Base-by-base conservation (phyloP, 2,329 filamentous ascomycete species). In the Fusarium sp. region DNA sequence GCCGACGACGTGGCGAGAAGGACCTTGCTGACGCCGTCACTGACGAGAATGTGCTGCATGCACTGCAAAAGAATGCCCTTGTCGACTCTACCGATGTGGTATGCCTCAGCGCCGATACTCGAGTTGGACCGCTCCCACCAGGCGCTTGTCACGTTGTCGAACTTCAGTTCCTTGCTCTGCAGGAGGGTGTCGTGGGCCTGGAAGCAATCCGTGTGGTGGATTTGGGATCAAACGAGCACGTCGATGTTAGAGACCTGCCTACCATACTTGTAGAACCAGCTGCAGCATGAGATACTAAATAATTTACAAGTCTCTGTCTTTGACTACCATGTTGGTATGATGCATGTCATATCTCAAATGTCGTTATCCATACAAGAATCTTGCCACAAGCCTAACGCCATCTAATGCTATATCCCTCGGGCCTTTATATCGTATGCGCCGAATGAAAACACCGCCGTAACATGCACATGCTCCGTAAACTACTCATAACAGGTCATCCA, bases 201-300 rank as follows among this genome's bases (percentile, higher is more conserved):
- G 93, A 95, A 76, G 91, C 91, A 3, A 86, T 96, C 22, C 86
- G 93, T 59, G 89, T 96, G 1, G 87, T 95, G 5, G 94, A 96
- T 80, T 80, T 96, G 69, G 89, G 86, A 24, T 93, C 90, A 37
- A 91, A 94, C 78, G 93, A 95, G 83, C 92, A 93, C 78, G 91
- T 94, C 5, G 93, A 96, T 81, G 91, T 95, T 64, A 88, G 89
- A 69, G 92, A 96, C 70, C 80, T 96, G 72, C 94, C 94, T 0
- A 90, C 89, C 52, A 89, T 94, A 76, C 83, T 94, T 62, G 87
- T 92, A 18, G 82, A 85, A 67, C 79, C 81, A 24, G 75, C 74
- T 20, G 77, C 74, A 22, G 77, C 77, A 68, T 80, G 38, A 79
- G 38, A 60, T 52, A 45, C 14, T 61, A 42, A 22, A 64, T 50